These are phyloP conservation scores for Geosmithia flava DNA, from an alignment of 2,329 filamentous ascomycete genomes.

Conservation along the genomic window DNA sequence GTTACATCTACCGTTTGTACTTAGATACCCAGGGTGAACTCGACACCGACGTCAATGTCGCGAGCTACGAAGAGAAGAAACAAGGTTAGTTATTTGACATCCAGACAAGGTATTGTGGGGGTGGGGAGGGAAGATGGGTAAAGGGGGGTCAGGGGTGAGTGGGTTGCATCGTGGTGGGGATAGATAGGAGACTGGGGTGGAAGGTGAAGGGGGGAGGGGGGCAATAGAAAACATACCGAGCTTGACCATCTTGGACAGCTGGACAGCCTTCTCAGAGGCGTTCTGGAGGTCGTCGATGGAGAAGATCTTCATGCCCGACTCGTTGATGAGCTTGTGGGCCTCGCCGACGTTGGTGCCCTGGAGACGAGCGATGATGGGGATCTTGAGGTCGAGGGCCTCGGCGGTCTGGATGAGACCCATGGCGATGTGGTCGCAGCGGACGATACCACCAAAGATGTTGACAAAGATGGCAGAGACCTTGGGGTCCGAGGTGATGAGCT, in stretches of 20 bases:
- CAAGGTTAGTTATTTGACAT: conserved; percentile 8
- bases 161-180: background rate
- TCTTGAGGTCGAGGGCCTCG: conserved; percentile 87
- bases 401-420: conserved; percentile 93
- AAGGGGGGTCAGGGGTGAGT: background rate
- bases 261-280: conserved; percentile 94
- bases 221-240: conserved; percentile 54
- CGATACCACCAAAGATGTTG: conserved; percentile 99
- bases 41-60: conserved; percentile 93
- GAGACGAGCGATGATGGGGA: conserved; percentile 91
- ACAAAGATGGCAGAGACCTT: conserved; percentile 99
- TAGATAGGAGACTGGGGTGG: conserved; percentile 70
- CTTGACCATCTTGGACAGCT: conserved; percentile 99
- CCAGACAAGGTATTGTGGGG: background rate
- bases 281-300: conserved; percentile 96
- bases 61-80: conserved; percentile 44
- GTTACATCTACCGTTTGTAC: background rate
- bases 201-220: conserved; percentile 22
- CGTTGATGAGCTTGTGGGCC: conserved; percentile 87
- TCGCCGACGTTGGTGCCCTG: conserved; percentile 98
- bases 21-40: conserved; percentile 92
- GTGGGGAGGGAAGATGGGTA: background rate
- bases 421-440: conserved; percentile 94
- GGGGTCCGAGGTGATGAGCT: conserved; percentile 95
- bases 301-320: conserved; percentile 98